Conservation (phyloP, 1,284 basidiomycete species). For the Coniferiporia sulphurascens region DNA sequence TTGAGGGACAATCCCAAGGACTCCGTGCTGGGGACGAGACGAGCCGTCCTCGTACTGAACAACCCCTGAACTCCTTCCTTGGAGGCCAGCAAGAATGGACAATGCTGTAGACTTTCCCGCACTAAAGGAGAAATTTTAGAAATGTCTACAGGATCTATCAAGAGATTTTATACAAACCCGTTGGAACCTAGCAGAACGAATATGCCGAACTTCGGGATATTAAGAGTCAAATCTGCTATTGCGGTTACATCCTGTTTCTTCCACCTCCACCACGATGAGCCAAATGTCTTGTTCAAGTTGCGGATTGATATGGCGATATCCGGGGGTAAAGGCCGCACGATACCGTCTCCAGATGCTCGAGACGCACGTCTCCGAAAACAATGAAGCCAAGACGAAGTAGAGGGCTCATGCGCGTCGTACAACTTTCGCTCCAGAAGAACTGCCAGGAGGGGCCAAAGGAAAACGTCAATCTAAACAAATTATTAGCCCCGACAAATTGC, state of each 20-base stretch:
- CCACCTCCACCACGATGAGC: slow-evolving; percentile 13
- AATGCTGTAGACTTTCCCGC: slow-evolving; percentile 78
- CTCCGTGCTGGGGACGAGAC: slow-evolving; percentile 50
- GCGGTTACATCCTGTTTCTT: slow-evolving; percentile 48
- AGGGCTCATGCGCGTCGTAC: slow-evolving; percentile 54
- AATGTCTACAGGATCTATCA: not conserved
- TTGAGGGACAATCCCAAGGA: slow-evolving; percentile 74
- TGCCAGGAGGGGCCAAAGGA: slow-evolving; percentile 67
- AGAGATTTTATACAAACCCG: slow-evolving; percentile 39
- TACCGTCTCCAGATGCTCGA: slow-evolving; percentile 19
- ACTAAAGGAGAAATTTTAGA: slow-evolving; percentile 35
- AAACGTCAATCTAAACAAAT: slow-evolving; percentile 51
- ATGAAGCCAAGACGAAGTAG: slow-evolving; percentile 24
- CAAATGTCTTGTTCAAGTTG: slow-evolving; percentile 55
- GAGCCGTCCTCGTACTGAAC: slow-evolving; percentile 59
- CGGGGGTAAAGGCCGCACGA: slow-evolving; percentile 29
- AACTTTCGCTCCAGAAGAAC: slow-evolving; percentile 52
- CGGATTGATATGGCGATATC: slow-evolving; percentile 55
- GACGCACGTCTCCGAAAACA: slow-evolving; percentile 28
- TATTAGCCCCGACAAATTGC: not conserved
- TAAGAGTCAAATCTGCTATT: slow-evolving; percentile 56
- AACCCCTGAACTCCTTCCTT: slow-evolving; percentile 52
- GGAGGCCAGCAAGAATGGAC: slow-evolving; percentile 60
- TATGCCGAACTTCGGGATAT: slow-evolving; percentile 65
- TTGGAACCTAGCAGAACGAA: slow-evolving; percentile 74